phyloP scores from a whole-genome alignment of 495 filamentous ascomycete genomes.

The Durotheca rogersii region DNA sequence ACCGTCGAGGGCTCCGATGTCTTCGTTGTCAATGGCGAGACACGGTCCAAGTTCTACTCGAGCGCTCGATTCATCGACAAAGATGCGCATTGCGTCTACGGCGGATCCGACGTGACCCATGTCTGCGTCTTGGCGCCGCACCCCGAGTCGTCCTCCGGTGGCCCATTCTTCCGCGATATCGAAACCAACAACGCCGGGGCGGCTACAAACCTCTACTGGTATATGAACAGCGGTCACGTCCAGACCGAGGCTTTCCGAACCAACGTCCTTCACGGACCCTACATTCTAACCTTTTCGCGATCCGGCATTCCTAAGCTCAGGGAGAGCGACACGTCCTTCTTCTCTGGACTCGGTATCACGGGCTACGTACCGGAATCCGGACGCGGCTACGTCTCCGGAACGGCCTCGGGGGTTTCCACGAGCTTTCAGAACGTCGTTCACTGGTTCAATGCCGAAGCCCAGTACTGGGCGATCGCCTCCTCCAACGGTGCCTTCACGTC shows the following conservation, averaged over 20 bases:
- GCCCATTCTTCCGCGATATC: constrained; percentile 66
- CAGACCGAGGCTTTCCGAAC: constrained; percentile 62
- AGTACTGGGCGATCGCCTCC: constrained; percentile 62
- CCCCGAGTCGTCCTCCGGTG: constrained; percentile 55
- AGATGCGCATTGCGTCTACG: constrained; percentile 59
- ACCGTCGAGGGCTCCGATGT: constrained; percentile 64
- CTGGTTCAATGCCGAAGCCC: constrained; percentile 63
- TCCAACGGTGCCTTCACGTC: constrained; percentile 59
- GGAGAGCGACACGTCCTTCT: constrained; percentile 58
- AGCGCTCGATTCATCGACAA: constrained; percentile 68
- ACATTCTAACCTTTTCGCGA: constrained; percentile 61
- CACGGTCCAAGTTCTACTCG: constrained; percentile 69
- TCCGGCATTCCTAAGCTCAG: constrained; percentile 54
- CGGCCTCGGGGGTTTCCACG: constrained; percentile 51
- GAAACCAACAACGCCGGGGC: constrained; percentile 61
- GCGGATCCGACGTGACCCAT: constrained; percentile 45
- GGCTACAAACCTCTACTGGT: constrained; percentile 64
- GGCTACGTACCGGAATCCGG: constrained; percentile 56
- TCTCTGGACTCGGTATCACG: constrained; percentile 54
- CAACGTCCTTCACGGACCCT: constrained; percentile 67
- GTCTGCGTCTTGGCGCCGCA: constrained; percentile 55
- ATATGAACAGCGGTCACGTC: constrained; percentile 66
- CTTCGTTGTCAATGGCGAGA: constrained; percentile 60
- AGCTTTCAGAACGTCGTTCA: constrained; percentile 59
- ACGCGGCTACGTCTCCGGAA: constrained; percentile 61